phyloP scores from a whole-genome alignment of 805 yeast species.

The Suhomyces tanzawaensis region DNA sequence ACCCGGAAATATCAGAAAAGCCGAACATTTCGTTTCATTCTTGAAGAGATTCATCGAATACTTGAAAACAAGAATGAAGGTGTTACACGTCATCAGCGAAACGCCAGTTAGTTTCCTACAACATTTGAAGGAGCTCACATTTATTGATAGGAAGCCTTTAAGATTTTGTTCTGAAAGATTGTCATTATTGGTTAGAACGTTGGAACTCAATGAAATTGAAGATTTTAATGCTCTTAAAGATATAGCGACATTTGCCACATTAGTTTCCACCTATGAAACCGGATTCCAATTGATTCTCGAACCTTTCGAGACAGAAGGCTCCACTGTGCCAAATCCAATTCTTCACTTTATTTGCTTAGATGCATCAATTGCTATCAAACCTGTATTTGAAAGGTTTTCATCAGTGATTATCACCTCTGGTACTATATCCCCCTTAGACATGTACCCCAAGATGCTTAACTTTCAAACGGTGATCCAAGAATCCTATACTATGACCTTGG shows the following conservation, averaged over 20 bases:
- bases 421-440: constrained; percentile 95
- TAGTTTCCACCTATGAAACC: constrained; percentile 89
- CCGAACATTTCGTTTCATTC: constrained; percentile 94
- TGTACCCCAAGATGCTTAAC: constrained; percentile 96
- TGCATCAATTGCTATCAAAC: constrained; percentile 97
- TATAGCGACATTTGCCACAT: constrained; percentile 94
- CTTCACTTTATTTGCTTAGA: constrained; percentile 91
- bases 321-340: constrained; percentile 95
- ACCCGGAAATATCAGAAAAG: constrained; percentile 96
- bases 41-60: constrained; percentile 91
- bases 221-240: constrained; percentile 92
- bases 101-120: constrained; percentile 91
- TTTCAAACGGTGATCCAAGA: constrained; percentile 92
- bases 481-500: constrained; percentile 93
- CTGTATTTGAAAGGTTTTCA: constrained; percentile 89
- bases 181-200: constrained; percentile 81
- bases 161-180: constrained; percentile 90
- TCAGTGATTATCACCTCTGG: constrained; percentile 96
- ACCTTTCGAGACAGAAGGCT: constrained; percentile 91
- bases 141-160: constrained; percentile 87
- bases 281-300: constrained; percentile 92
- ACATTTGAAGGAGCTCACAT: constrained; percentile 90
- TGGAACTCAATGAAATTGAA: constrained; percentile 84
- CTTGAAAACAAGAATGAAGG: constrained; percentile 95
- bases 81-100: constrained; percentile 94